phyloP scores from a whole-genome alignment of 2,329 filamentous ascomycete genomes.

The Penicillium sp. region DNA sequence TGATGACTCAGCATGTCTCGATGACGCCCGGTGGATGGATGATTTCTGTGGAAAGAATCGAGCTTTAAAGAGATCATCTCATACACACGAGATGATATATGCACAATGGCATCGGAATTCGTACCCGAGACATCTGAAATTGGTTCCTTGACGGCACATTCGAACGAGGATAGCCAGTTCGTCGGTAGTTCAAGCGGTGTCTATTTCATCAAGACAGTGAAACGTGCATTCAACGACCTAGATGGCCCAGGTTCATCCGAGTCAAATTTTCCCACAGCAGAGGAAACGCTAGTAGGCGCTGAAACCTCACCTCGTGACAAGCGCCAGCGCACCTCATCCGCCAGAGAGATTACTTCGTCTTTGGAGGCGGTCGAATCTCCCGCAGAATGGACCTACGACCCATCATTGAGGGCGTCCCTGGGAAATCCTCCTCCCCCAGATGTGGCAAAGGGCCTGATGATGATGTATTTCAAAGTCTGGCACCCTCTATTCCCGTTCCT shows the following conservation, averaged over 20 bases:
- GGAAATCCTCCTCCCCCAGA: slow-evolving; percentile 32
- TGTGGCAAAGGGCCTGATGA: slow-evolving; percentile 45
- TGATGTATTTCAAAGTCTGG: slow-evolving; percentile 53
- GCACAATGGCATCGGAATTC: slow-evolving; percentile 21
- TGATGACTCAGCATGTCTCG: not conserved
- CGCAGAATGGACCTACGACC: slow-evolving; percentile 32
- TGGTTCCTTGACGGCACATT: slow-evolving; percentile 45
- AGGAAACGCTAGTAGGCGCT: slow-evolving; percentile 32
- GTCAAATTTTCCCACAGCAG: slow-evolving; percentile 31
- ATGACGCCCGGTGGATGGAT: not conserved
- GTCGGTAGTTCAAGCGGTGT: slow-evolving; percentile 55
- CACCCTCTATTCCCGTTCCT: slow-evolving; percentile 56
- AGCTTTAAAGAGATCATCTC: not conserved
- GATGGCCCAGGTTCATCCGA: slow-evolving; percentile 20
- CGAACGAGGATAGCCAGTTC: slow-evolving; percentile 51
- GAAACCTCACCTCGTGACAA: slow-evolving; percentile 25
- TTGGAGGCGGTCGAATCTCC: slow-evolving; percentile 7
- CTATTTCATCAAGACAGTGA: slow-evolving; percentile 57
- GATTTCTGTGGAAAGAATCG: not conserved
- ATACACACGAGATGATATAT: not conserved
- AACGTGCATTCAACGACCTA: slow-evolving; percentile 48
- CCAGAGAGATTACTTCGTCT: slow-evolving; percentile 1
- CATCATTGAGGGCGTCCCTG: slow-evolving; percentile 24
- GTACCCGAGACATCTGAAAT: slow-evolving; percentile 38
- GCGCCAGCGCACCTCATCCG: slow-evolving; percentile 12